Base-by-base conservation (phyloP, 345 rosid species). In the Zanthoxylum bungeanum region DNA sequence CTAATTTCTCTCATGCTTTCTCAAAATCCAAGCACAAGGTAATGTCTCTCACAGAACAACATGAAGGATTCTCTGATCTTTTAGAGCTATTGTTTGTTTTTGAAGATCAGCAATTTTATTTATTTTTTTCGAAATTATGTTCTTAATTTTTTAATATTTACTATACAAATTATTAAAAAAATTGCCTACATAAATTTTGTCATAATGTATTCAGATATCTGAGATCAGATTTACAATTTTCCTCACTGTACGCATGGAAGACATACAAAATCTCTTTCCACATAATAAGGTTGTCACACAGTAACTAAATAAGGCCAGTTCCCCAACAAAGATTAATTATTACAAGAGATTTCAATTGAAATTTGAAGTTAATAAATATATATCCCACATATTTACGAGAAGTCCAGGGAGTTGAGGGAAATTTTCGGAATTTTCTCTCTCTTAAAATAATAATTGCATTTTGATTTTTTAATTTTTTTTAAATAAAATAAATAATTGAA, bases 191-290 rank as follows among this genome's bases (percentile, higher is more conserved):
- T 14, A 17, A 44, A 44, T 44, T 44, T 14, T 12, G 14, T 10
- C 11, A 40, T 2, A 1, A 1, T 14, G 6, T 0, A 3, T 1
- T 0, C 9, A n/a, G n/a, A n/a, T n/a, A n/a, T n/a, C n/a, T n/a
- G n/a, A n/a, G n/a, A n/a, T n/a, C n/a, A n/a, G n/a, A n/a, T n/a
- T n/a, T n/a, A n/a, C n/a, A n/a, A n/a, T n/a, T n/a, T n/a, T n/a
- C n/a, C n/a, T n/a, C n/a, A n/a, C n/a, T n/a, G n/a, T n/a, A n/a
- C n/a, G n/a, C n/a, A n/a, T n/a, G n/a, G n/a, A n/a, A n/a, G n/a
- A n/a, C n/a, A n/a, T n/a, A n/a, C n/a, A n/a, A n/a, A n/a, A n/a
- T n/a, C n/a, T n/a, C n/a, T n/a, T n/a, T n/a, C n/a, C n/a, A n/a
- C n/a, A n/a, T n/a, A n/a, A n/a, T n/a, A n/a, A n/a, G n/a, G n/a